Conservation (phyloP, 164 flowering plant species). For the Berberis thunbergii region DNA sequence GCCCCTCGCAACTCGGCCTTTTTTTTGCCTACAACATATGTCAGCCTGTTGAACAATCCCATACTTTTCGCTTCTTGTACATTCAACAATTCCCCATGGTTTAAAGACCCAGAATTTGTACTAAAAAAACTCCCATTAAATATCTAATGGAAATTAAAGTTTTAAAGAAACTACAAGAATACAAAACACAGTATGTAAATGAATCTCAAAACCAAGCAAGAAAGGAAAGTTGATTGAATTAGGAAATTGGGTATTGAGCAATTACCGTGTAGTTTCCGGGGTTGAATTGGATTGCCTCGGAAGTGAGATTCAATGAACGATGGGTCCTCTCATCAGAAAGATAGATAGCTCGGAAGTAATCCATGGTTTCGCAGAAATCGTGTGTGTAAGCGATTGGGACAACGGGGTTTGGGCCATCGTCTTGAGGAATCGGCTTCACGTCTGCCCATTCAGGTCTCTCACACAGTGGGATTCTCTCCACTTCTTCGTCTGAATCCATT, state of each 20-base stretch:
- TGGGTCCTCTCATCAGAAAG: slow-evolving; percentile 57
- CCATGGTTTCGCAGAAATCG: slow-evolving; percentile 77
- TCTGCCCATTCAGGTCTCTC: slow-evolving; percentile 68
- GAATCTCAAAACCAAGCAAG: background rate
- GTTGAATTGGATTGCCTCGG: slow-evolving; percentile 51
- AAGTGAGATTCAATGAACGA: slow-evolving; percentile 65
- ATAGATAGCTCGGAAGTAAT: slow-evolving; percentile 83
- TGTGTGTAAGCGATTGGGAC: slow-evolving; percentile 80
- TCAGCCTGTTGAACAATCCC: too few species aligned
- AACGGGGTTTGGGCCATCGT: slow-evolving; percentile 88
- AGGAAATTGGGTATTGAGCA: too few species aligned
- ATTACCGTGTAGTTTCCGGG: slow-evolving; percentile 85
- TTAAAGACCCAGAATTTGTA: too few species aligned
- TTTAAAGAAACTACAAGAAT: too few species aligned
- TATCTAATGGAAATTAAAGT: too few species aligned
- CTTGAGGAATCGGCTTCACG: slow-evolving; percentile 66
- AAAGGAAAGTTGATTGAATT: background rate
- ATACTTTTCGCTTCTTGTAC: too few species aligned
- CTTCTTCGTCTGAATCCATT: slow-evolving; percentile 32
- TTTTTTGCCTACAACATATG: too few species aligned
- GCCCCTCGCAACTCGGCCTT: too few species aligned
- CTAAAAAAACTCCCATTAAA: too few species aligned
- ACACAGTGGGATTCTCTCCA: slow-evolving; percentile 37
- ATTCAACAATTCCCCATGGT: too few species aligned
- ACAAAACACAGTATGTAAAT: background rate